These are phyloP conservation scores for Teunomyces stri DNA, from an alignment of 805 yeast genomes.

Conservation along the genomic window DNA sequence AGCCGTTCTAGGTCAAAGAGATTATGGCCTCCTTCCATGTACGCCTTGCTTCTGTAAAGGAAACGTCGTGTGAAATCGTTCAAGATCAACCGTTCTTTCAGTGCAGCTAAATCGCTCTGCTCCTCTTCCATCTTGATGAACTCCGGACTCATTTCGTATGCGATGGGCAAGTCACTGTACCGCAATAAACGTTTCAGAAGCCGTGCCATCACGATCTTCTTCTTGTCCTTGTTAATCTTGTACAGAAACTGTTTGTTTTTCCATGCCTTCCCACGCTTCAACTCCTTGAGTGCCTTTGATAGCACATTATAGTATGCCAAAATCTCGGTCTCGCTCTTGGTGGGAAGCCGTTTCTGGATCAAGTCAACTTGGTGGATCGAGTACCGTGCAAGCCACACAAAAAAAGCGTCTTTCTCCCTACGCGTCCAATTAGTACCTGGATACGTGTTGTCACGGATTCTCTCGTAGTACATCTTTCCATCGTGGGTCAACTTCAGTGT, in stretches of 20 bases:
- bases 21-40: neutral
- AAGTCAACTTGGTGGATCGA: slow-evolving; percentile 47
- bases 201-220: slow-evolving; percentile 8
- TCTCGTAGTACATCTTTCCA: slow-evolving; percentile 13
- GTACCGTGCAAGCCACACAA: slow-evolving; percentile 46
- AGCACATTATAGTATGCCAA: slow-evolving; percentile 43
- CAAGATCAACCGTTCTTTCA: slow-evolving; percentile 14
- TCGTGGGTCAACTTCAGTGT: slow-evolving; percentile 11
- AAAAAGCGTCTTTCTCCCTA: slow-evolving; percentile 52
- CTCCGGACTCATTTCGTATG: slow-evolving; percentile 49
- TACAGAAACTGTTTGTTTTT: slow-evolving; percentile 4
- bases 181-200: slow-evolving; percentile 20
- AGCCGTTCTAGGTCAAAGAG: neutral
- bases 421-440: slow-evolving; percentile 42
- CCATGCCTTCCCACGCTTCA: neutral
- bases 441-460: neutral
- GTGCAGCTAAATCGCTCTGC: slow-evolving; percentile 25
- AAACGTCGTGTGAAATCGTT: slow-evolving; percentile 8
- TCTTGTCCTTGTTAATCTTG: slow-evolving; percentile 6
- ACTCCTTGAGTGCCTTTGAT: slow-evolving; percentile 19
- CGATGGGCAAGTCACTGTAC: slow-evolving; percentile 49
- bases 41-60: neutral
- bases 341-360: slow-evolving; percentile 36
- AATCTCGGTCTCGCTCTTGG: slow-evolving; percentile 46
- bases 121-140: slow-evolving; percentile 45